Evolutionary conservation across 108 stramenopile species (phyloP).

Genomic region (Fistulifera pelliculosa): DNA sequence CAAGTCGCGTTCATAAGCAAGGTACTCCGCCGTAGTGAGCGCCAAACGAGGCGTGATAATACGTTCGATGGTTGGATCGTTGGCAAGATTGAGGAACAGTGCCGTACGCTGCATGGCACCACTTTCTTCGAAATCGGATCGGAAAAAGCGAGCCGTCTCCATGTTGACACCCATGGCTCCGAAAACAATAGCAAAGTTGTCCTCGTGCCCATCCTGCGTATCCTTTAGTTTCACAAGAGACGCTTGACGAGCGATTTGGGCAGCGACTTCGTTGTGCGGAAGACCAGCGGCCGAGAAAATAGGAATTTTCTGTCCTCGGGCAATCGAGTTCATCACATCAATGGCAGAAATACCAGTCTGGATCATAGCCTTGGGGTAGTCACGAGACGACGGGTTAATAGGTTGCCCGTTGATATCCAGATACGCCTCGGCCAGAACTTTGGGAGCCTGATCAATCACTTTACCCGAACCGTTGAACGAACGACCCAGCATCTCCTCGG

Average conservation of each 20-base stretch:
- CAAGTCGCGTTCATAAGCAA: slow-evolving; percentile 98
- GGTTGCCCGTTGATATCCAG: slow-evolving; percentile 99
- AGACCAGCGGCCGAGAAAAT: slow-evolving; percentile 99
- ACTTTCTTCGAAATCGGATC: slow-evolving; percentile 97
- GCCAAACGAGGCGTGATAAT: slow-evolving; percentile 99
- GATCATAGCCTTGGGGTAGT: slow-evolving; percentile 99
- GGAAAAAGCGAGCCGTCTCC: slow-evolving; percentile 99
- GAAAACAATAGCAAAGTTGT: slow-evolving; percentile 99
- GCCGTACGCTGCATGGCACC: slow-evolving; percentile 99
- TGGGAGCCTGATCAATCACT: slow-evolving; percentile 95
- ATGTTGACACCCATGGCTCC: slow-evolving; percentile 99
- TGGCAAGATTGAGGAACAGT: slow-evolving; percentile 97
- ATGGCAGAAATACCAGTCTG: slow-evolving; percentile 99
- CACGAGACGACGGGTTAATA: slow-evolving; percentile 98
- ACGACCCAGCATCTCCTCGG: slow-evolving; percentile 98
- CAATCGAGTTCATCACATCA: slow-evolving; percentile 99
- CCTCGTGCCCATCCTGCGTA: slow-evolving; percentile 93
- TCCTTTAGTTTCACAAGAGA: slow-evolving; percentile 96
- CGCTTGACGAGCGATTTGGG: slow-evolving; percentile 99
- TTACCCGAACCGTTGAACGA: slow-evolving; percentile 99
- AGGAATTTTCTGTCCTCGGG: slow-evolving; percentile 99
- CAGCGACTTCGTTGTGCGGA: slow-evolving; percentile 99
- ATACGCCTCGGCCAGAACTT: slow-evolving; percentile 98
- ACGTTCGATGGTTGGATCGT: slow-evolving; percentile 99
- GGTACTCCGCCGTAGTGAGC: slow-evolving; percentile 97